phyloP scores from a whole-genome alignment of 352 stramenopile species.

The Hyaloperonospora brassicae region DNA sequence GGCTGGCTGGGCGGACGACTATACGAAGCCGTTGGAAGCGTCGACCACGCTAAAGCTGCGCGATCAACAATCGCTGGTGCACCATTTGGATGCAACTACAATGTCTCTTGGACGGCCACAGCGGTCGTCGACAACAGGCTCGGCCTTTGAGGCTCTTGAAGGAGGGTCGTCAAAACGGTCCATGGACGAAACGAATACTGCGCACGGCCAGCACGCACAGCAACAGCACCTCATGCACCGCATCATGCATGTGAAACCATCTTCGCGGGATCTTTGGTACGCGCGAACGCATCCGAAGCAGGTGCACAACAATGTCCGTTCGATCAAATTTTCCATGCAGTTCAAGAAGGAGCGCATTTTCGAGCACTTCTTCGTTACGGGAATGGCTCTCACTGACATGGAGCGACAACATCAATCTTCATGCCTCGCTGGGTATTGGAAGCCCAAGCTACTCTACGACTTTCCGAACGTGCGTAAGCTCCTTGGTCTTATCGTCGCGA shows the following conservation, averaged over 20 bases:
- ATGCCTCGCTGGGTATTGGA: constrained; percentile 50
- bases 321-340: constrained; percentile 75
- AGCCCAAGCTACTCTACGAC: constrained; percentile 61
- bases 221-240: constrained; percentile 64
- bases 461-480: constrained; percentile 45
- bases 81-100: constrained; percentile 14
- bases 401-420: constrained; percentile 27
- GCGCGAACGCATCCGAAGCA: constrained; percentile 35
- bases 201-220: constrained; percentile 19
- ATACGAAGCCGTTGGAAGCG: constrained; percentile 8
- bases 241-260: constrained; percentile 70
- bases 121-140: constrained; percentile 55
- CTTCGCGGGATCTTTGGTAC: constrained; percentile 51
- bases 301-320: constrained; percentile 56
- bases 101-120: constrained; percentile 26
- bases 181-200: constrained; percentile 19
- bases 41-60: constrained; percentile 21
- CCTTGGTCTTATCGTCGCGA: constrained; percentile 1
- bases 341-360: constrained; percentile 77
- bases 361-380: constrained; percentile 73
- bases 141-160: constrained; percentile 24
- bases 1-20: constrained; percentile 1
- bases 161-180: constrained; percentile 13
- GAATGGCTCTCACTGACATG: constrained; percentile 30
- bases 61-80: constrained; percentile 29